These are phyloP conservation scores for Zea mays DNA, from an alignment of 176 grass and related monocot species.

Conservation along the genomic window DNA sequence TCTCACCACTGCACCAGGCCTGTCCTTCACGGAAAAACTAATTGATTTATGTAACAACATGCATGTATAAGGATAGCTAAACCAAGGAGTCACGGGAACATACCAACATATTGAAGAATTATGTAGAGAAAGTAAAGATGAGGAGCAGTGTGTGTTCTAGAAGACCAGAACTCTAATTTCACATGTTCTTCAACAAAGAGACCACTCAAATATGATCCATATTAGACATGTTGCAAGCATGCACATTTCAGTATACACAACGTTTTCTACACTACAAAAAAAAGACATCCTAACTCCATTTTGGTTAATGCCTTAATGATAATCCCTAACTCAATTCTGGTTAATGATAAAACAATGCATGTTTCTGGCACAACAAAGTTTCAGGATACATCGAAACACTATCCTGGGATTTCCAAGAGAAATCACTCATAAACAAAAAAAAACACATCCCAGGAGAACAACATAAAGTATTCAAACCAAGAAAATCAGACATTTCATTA, in stretches of 20 bases:
- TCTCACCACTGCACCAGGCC: too few species aligned
- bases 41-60: background rate
- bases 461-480: background rate
- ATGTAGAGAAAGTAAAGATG: background rate
- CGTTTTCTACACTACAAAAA: background rate
- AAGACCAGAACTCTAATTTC: background rate
- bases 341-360: background rate
- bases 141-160: background rate
- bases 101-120: background rate
- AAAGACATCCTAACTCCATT: background rate
- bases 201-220: background rate
- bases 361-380: background rate
- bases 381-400: slow-evolving; percentile 6
- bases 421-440: background rate
- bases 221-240: background rate
- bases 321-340: background rate
- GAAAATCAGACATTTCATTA: background rate
- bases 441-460: background rate
- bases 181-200: background rate
- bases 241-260: background rate
- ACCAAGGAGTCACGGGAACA: background rate
- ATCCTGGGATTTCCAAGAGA: slow-evolving; percentile 18
- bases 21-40: background rate
- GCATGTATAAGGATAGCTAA: background rate
- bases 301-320: background rate